A percentile compares a stretch with the other conserved stretches of the same genome.
These are phyloP conservation scores for Bauhinia variegata DNA, from an alignment of 306 rosid genomes.

Conservation along the genomic window DNA sequence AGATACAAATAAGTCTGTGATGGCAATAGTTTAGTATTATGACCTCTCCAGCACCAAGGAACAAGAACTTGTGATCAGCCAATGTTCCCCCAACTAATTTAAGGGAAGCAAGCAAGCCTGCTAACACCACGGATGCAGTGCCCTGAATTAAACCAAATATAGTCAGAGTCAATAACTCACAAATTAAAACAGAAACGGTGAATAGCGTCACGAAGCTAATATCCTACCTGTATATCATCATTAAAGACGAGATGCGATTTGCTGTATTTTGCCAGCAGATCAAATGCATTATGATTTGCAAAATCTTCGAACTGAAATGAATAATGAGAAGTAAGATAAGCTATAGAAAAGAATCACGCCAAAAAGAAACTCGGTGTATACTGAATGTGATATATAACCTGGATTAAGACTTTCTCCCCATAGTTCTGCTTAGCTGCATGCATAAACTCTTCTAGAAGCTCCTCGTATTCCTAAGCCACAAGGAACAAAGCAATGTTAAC, in stretches of 20 bases:
- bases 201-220: neutral
- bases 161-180: slow-evolving; percentile 26
- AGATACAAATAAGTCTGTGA: neutral
- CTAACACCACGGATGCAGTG: slow-evolving; percentile 94
- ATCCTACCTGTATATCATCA: slow-evolving; percentile 86
- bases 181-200: slow-evolving; percentile 30
- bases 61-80: slow-evolving; percentile 91
- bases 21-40: slow-evolving; percentile 23
- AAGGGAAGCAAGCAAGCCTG: slow-evolving; percentile 87
- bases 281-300: slow-evolving; percentile 93
- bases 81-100: slow-evolving; percentile 79
- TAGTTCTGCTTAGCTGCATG: slow-evolving; percentile 83
- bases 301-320: slow-evolving; percentile 87
- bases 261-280: slow-evolving; percentile 77
- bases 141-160: slow-evolving; percentile 64
- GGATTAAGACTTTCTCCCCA: slow-evolving; percentile 90
- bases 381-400: slow-evolving; percentile 61
- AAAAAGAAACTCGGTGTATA: slow-evolving; percentile 24
- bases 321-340: slow-evolving; percentile 21
- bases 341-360: slow-evolving; percentile 12
- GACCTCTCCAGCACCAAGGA: slow-evolving; percentile 99
- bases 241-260: slow-evolving; percentile 92
- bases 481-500: slow-evolving; percentile 25
- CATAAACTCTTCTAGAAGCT: slow-evolving; percentile 97
- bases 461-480: slow-evolving; percentile 76